Evolutionary conservation across 345 rosid species (phyloP), one percentile per base, ranked within the genome.

Genomic region (Bruguiera gymnorhiza): DNA sequence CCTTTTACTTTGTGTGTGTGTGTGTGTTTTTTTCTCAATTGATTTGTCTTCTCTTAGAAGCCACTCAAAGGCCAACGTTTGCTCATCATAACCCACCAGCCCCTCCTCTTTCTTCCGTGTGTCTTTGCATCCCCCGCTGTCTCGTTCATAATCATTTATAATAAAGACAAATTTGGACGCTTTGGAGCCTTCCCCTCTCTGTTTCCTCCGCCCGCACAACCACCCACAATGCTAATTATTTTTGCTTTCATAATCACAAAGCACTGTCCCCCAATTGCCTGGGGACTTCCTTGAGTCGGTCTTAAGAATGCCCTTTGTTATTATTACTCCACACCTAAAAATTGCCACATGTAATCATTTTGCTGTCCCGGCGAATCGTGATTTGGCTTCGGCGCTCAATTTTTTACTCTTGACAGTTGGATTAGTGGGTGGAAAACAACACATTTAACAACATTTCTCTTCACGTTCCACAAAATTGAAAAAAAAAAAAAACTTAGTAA

Each of bases 11-110:
- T 43, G 50, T 13, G 0, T 43, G 0, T 3, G 13, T 11, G 3
- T 43, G 13, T 43, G 3, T 43, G 15, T 43, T 27, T 8, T 7
- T n/a, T 31, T 53, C 65, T 31, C 32, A 71, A 53, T 54, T 62
- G 71, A 76, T 75, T 65, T 76, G 56, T 66, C 75, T 76, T 76
- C 71, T 66, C 75, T 76, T 76, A 60, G 79, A 76, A 76, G 75
- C 67, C 46, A 76, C 79, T 70, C 79, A 34, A 62, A 3, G 51
- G 31, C 64, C 57, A 34, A 69, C 55, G 74, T 21, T 57, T 46
- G 21, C 48, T 74, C 74, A 75, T 74, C 70, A 67, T 27, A 65
- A 56, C 58, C 13, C 18, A 6, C 20, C 1, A 4, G 26, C 23
- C 19, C 54, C 32, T n/a, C 27, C 27, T 13, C 3, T 50, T 21